Base-by-base conservation (phyloP, 2,329 filamentous ascomycete genomes). In the Aspergillus quadricinctus region DNA sequence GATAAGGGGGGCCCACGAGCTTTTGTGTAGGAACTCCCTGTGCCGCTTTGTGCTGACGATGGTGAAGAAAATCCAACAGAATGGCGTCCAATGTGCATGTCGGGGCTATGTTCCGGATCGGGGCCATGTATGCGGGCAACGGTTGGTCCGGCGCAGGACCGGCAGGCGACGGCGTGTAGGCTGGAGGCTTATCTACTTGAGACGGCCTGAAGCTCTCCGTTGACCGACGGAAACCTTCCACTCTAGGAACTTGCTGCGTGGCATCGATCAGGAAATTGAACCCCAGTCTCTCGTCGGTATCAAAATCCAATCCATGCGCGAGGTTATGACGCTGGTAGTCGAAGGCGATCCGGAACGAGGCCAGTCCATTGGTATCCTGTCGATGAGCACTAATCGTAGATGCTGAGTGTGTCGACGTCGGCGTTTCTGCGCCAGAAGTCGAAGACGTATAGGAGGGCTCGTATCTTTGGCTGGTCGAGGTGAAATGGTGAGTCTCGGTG, bases 51-150 rank as follows among this genome's bases (percentile, higher is more conserved):
- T 81, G 83, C 35, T 82, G 82, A 5, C 88, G 83, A 64, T 90
- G 85, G 27, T 83, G 80, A 28, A 94, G 80, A 66, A 94, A 95
- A 68, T 92, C 87, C 25, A 93, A 81, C 48, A 96, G 81, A n/a
- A 96, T 82, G 45, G 78, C 80, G 67, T 96, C 92, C 1, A 96
- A 80, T 0, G 89, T 84, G 69, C 89, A 94, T 0, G 89, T 92
- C 1, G 90, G 82, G 1, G 80, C 71, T 21, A 82, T 79, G 66
- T 91, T 90, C 58, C 80, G 81, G 50, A 87, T 75, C 35, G 81
- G 74, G 9, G 73, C 70, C 50, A 72, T 65, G 62, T 72, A 74
- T 8, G 72, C 70, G 35, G 68, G 60, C n/a, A 69, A 56, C 5
- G 62, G 48, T 46, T 66, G 65, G 6, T 72, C 69, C 21, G 60